Evolutionary conservation across 2,329 filamentous ascomycete species (phyloP), one percentile per base, ranked within the genome.

Genomic region (Botrytis pseudocinerea): DNA sequence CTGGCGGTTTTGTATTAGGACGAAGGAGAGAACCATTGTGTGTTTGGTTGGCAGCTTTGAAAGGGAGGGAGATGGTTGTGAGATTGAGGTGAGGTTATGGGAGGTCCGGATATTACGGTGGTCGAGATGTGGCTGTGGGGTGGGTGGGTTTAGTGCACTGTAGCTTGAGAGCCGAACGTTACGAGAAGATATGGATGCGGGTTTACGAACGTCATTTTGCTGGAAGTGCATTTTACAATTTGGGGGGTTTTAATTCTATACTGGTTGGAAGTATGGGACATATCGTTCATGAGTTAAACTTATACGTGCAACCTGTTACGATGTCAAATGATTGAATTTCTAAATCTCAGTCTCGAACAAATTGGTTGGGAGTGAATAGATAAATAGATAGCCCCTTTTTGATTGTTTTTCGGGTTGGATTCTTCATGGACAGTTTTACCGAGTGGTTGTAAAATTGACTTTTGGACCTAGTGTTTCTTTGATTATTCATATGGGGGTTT

Each of bases 1-100:
- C 93, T 97, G 94, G 78, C 93, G 90, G 82, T 97, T 97, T 81
- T 97, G 93, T 72, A 97, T 95, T 76, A 97, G 86, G 77, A 97
- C 95, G 80, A 97, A 97, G 71, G 93, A 97, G 79, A 97, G 89
- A 82, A 96, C 80, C 80, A 82, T 81, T 62, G 74, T 80, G 73
- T 57, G 28, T 40, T n/a, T 51, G 59, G 40, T 22, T 35, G 44
- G 38, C 38, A 46, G 38, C n/a, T 10, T 44, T 35, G 66, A 46
- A 46, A 25, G 38, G 51, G 66, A 69, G 28, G 57, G 14, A 32
- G 40, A n/a, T 61, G 59, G 7, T 61, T 10, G 10, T 35, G 66
- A 59, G 35, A 12, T 69, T 69, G 51, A 69, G 35, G 20, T 69
- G 51, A 69, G 38, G 66, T 32, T 69, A 35, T 57, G 20, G 32